Conservation (phyloP, 495 filamentous ascomycete genomes). For the Daldinia grandis region DNA sequence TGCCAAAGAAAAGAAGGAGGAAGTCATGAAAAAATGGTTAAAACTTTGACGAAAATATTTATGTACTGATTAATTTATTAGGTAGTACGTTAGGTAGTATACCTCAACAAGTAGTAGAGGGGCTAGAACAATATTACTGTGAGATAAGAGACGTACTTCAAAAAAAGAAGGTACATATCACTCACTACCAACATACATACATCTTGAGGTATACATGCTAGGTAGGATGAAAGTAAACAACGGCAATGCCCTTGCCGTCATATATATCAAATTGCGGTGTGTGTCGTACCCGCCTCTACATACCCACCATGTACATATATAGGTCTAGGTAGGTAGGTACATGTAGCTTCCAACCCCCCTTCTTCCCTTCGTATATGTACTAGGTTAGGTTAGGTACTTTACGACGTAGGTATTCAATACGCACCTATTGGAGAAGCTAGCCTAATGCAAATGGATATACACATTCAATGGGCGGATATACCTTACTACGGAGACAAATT, state of each 20-base stretch:
- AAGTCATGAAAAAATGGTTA: not conserved
- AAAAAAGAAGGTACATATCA: not conserved
- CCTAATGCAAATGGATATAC: not conserved
- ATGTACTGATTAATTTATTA: not conserved
- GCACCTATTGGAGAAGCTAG: not conserved
- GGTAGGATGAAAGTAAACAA: not conserved
- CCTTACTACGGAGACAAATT: not conserved
- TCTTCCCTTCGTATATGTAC: not conserved
- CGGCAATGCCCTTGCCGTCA: not conserved
- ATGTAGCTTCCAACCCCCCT: not conserved
- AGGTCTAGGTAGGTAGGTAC: not conserved
- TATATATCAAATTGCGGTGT: constrained; percentile 17
- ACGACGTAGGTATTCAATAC: not conserved
- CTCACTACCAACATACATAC: not conserved
- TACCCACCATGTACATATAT: not conserved
- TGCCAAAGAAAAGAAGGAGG: not conserved
- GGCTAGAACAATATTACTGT: not conserved
- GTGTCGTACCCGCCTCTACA: not conserved
- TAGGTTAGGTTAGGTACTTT: not conserved
- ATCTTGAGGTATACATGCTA: not conserved
- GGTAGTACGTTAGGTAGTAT: not conserved
- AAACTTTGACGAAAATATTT: not conserved
- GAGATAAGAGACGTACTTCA: not conserved
- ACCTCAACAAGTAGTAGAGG: not conserved
- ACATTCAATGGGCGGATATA: not conserved